Evolutionary conservation across 805 yeast species (phyloP).

Genomic region (Ogataea chonburiensis): DNA sequence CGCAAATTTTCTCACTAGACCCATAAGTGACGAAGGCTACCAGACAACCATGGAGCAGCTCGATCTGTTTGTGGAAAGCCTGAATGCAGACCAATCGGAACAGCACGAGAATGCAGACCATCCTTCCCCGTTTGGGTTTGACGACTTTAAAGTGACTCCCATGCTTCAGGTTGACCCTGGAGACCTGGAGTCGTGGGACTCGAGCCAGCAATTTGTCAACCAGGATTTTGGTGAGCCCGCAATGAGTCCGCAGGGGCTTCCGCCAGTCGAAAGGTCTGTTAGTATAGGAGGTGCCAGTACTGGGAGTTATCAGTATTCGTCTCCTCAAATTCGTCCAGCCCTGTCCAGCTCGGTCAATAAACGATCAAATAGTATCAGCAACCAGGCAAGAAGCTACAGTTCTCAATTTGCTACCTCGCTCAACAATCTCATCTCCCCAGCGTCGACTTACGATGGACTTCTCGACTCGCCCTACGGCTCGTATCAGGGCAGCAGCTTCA

Average conservation of each 20-base stretch:
- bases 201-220: constrained; percentile 7
- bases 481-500: constrained; percentile 29
- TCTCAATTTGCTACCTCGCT: constrained; percentile 34
- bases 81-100: constrained; percentile 7
- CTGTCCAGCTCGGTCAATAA: constrained; percentile 19
- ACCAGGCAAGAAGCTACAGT: constrained; percentile 29
- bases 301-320: constrained; percentile 27
- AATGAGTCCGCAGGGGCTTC: constrained; percentile 18
- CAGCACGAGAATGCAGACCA: constrained; percentile 1
- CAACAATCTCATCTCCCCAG: constrained; percentile 35
- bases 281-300: constrained; percentile 16
- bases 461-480: constrained; percentile 39
- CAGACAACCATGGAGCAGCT: constrained; percentile 14
- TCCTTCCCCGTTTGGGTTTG: constrained; percentile 16
- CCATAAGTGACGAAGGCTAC: constrained; percentile 3
- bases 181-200: constrained; percentile 12
- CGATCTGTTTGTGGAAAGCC: constrained; percentile 19
- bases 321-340: constrained; percentile 29
- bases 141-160: constrained; percentile 11
- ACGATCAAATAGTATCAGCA: constrained; percentile 26
- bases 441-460: constrained; percentile 34
- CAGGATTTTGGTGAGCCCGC: constrained; percentile 17
- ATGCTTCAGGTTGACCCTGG: constrained; percentile 16
- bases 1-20: constrained; percentile 19
- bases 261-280: constrained; percentile 13